These are phyloP conservation scores for Aspergillus leporis DNA, from an alignment of 495 filamentous ascomycete species.

Conservation along the genomic window DNA sequence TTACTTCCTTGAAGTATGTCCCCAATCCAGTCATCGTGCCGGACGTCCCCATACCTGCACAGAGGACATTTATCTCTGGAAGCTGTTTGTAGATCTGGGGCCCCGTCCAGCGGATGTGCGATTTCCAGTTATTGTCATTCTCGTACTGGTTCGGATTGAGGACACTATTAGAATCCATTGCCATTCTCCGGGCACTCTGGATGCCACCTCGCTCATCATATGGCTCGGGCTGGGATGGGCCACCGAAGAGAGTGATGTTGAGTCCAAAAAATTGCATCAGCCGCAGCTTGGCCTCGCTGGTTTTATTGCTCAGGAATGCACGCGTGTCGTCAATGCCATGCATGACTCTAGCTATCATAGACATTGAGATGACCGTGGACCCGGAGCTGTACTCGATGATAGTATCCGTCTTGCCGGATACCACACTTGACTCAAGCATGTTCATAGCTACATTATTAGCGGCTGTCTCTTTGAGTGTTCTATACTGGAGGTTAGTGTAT, in stretches of 20 bases:
- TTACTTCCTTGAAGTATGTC: constrained; percentile 52
- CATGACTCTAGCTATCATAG: constrained; percentile 54
- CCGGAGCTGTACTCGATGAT: constrained; percentile 65
- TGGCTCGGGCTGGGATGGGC: constrained; percentile 58
- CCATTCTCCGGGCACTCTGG: constrained; percentile 41
- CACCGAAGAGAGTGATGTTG: constrained; percentile 56
- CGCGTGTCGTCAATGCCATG: constrained; percentile 53
- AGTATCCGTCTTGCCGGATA: constrained; percentile 43
- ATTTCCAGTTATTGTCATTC: constrained; percentile 58
- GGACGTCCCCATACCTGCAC: constrained; percentile 57
- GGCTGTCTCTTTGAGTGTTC: not conserved
- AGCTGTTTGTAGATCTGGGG: constrained; percentile 59
- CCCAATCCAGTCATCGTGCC: constrained; percentile 57
- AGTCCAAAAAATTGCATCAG: constrained; percentile 62
- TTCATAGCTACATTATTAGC: constrained; percentile 46
- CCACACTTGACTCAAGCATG: constrained; percentile 50
- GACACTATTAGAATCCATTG: constrained; percentile 37
- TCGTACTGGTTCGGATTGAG: constrained; percentile 61
- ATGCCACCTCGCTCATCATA: constrained; percentile 56
- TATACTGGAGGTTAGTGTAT: constrained; percentile 3
- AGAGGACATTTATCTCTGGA: constrained; percentile 59
- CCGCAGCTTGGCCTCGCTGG: constrained; percentile 50
- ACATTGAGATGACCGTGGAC: constrained; percentile 62
- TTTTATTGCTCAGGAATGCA: constrained; percentile 64
- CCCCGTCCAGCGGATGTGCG: constrained; percentile 62